phyloP scores from a whole-genome alignment of 768 basidiomycete species.

The Mrakia blollopis region DNA sequence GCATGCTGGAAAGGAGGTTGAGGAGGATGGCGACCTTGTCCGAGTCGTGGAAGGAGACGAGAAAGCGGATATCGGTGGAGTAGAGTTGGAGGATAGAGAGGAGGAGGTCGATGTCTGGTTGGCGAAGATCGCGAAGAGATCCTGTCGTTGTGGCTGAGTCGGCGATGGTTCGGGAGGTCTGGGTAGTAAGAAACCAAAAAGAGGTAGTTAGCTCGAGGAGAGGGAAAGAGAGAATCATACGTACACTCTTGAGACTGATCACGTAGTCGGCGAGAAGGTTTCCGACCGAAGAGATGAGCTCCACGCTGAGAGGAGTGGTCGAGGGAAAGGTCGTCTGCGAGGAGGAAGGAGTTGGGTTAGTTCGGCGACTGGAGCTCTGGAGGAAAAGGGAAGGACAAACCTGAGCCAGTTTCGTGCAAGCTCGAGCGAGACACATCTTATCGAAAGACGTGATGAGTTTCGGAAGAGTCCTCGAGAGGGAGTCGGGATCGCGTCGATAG shows the following conservation, averaged over 20 bases:
- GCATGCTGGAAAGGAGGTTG: conserved; percentile 9
- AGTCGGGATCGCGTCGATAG: conserved; percentile 5
- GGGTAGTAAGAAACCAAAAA: neutral
- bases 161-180: neutral
- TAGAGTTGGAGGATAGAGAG: conserved; percentile 9
- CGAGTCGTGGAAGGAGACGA: neutral
- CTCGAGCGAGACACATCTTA: conserved; percentile 2
- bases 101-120: neutral
- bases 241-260: neutral
- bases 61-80: conserved; percentile 1
- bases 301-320: neutral
- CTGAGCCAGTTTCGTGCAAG: neutral
- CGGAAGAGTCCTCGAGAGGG: neutral
- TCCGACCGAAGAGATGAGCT: neutral
- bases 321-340: neutral
- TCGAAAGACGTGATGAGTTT: neutral
- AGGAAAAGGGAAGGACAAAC: neutral
- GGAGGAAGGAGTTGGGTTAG: neutral
- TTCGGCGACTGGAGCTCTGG: neutral
- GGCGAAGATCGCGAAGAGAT: neutral
- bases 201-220: neutral
- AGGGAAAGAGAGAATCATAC: neutral
- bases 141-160: neutral
- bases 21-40: neutral
- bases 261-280: neutral